Evolutionary conservation across 2,329 filamentous ascomycete species (phyloP).

Genomic region (Calonectria ilicicola): DNA sequence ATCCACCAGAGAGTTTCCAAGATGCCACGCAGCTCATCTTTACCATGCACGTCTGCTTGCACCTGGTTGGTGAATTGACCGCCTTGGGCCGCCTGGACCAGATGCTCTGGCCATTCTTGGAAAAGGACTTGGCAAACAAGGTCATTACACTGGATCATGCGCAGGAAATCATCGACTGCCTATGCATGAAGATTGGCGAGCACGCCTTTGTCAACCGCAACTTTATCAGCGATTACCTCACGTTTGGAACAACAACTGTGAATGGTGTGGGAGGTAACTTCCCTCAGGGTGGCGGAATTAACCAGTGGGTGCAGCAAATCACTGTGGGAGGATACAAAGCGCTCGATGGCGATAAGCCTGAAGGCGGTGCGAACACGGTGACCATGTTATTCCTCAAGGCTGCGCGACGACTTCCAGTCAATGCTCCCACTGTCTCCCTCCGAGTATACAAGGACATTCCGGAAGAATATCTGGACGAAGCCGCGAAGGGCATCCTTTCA

Average conservation of each 20-base stretch:
- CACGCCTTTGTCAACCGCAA: neutral
- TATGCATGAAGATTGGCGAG: neutral
- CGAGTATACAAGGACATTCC: neutral
- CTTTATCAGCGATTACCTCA: neutral
- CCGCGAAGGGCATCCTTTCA: neutral
- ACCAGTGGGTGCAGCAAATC: conserved; percentile 1
- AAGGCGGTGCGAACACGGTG: neutral
- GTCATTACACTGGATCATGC: neutral
- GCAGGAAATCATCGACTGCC: neutral
- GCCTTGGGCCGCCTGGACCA: neutral
- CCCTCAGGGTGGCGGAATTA: neutral
- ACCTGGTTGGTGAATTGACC: neutral
- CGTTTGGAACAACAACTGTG: neutral
- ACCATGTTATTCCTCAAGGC: neutral
- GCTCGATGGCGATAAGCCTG: neutral
- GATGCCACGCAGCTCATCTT: neutral
- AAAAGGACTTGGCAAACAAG: neutral
- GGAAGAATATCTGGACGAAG: neutral
- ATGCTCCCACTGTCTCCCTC: neutral
- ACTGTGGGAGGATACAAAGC: neutral
- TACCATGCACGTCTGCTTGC: neutral
- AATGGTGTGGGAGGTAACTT: neutral
- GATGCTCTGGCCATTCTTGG: neutral
- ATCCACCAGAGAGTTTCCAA: neutral
- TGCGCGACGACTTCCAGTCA: neutral